These are phyloP conservation scores for Neonectria coccinea DNA, from an alignment of 2,329 filamentous ascomycete species.

Conservation along the genomic window DNA sequence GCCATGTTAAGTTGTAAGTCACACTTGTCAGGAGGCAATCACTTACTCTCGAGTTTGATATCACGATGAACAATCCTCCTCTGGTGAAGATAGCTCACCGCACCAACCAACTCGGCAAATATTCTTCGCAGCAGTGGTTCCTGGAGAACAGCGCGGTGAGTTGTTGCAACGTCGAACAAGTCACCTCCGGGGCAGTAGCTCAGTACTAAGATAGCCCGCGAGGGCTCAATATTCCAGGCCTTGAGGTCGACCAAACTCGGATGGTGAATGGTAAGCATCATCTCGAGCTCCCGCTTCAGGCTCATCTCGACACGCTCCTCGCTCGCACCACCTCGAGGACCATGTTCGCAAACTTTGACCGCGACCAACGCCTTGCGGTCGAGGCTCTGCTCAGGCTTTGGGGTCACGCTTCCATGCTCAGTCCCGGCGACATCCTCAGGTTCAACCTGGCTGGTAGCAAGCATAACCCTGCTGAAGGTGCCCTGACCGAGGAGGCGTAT, in stretches of 20 bases:
- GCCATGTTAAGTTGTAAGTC: constrained; percentile 17
- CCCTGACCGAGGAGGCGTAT: constrained; percentile 88
- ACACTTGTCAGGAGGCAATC: neutral
- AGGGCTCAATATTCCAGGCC: constrained; percentile 88
- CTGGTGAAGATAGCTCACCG: constrained; percentile 86
- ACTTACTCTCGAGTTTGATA: constrained; percentile 94
- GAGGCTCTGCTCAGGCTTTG: constrained; percentile 48
- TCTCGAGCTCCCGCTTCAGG: constrained; percentile 93
- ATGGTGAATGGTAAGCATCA: constrained; percentile 88
- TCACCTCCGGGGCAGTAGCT: constrained; percentile 95
- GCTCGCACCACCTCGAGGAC: constrained; percentile 91
- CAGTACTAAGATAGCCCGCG: constrained; percentile 85
- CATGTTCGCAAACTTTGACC: constrained; percentile 95
- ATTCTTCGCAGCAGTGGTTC: constrained; percentile 82
- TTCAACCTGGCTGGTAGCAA: constrained; percentile 83
- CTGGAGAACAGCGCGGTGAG: constrained; percentile 74
- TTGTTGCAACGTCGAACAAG: constrained; percentile 89
- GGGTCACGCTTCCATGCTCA: constrained; percentile 48
- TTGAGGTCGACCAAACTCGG: constrained; percentile 92
- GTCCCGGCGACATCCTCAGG: constrained; percentile 57
- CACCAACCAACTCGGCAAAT: constrained; percentile 88
- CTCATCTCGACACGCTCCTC: constrained; percentile 94
- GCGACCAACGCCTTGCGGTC: constrained; percentile 87
- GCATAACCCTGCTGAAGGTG: constrained; percentile 93
- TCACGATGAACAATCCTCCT: constrained; percentile 93